Evolutionary conservation across 23 red algal species (phyloP), one percentile per base, ranked within the genome.

Genomic region (Chondrus crispus): DNA sequence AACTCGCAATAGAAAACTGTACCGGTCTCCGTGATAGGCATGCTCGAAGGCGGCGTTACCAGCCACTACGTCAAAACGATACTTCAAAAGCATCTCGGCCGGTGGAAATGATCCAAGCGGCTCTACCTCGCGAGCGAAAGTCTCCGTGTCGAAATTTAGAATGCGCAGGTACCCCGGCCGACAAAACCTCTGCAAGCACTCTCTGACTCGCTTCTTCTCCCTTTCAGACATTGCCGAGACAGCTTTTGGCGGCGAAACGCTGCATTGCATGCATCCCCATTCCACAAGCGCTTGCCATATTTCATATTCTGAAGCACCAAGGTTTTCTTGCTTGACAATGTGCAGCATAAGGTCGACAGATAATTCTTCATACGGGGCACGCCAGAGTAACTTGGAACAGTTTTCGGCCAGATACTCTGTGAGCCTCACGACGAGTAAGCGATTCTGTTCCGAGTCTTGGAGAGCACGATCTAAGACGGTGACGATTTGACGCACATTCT

Each of bases 41-140:
- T 57, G 14, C 14, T n/a, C 14, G 51, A 57, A 57, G 13, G n/a
- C 51, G 51, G 13, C 51, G 14, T 14, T 57, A 14, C n/a, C 51
- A 14, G 51, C 51, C 51, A n/a, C n/a, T n/a, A n/a, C 51, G 51
- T 57, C 51, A 57, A 16, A 57, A 14, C 51, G 51, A n/a, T 57
- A 57, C 51, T 57, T 57, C 14, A n/a, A 14, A n/a, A 57, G 51
- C 51, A 57, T 16, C 51, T 57, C 51, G 51, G 13, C 51, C 51
- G 51, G 14, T n/a, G n/a, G n/a, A n/a, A n/a, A n/a, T n/a, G n/a
- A n/a, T n/a, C n/a, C 14, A 55, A 89, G 52, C 3, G 85, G 85
- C 69, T 89, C 85, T 62, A 89, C 85, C 39, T 89, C 68, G 11
- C 40, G 35, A 44, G 85, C 85, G 64, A 89, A 89, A 41, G 68